Percentiles rank a stretch among this genome's conserved stretches.
Evolutionary conservation across 2,329 filamentous ascomycete species (phyloP).

Genomic region (Coniochaeta pulveracea): DNA sequence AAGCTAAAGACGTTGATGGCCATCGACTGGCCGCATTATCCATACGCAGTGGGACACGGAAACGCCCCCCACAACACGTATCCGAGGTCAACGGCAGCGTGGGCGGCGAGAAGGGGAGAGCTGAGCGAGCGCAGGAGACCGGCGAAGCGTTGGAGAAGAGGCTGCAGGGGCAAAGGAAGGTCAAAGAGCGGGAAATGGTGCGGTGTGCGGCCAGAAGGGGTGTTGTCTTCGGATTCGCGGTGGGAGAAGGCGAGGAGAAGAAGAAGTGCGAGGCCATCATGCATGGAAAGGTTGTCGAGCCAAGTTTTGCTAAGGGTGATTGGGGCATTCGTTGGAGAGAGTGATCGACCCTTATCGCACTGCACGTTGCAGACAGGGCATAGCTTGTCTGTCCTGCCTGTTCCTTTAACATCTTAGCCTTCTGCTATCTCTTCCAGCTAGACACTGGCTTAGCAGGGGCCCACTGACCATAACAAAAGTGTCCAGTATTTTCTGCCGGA

Average conservation of each 20-base stretch:
- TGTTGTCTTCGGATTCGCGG: conserved; percentile 40
- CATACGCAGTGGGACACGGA: conserved; percentile 23
- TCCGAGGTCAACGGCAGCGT: conserved; percentile 45
- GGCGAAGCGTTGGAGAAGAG: conserved; percentile 37
- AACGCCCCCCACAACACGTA: conserved; percentile 21
- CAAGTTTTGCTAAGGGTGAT: conserved; percentile 49
- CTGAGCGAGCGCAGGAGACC: conserved; percentile 39
- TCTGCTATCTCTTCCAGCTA: too few species aligned
- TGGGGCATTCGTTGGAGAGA: conserved; percentile 49
- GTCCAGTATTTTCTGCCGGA: too few species aligned
- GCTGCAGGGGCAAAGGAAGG: conserved; percentile 30
- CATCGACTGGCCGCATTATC: conserved; percentile 18
- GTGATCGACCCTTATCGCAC: conserved; percentile 21
- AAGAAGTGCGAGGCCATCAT: conserved; percentile 48
- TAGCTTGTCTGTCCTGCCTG: too few species aligned
- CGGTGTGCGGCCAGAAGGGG: conserved; percentile 50
- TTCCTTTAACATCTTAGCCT: too few species aligned
- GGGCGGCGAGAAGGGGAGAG: conserved; percentile 41
- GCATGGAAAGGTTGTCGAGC: conserved; percentile 45
- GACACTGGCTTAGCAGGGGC: too few species aligned
- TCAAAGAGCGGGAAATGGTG: conserved; percentile 43
- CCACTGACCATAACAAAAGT: too few species aligned
- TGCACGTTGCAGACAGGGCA: conserved; percentile 14
- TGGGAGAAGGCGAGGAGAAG: conserved; percentile 13
- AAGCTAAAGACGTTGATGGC: conserved; percentile 10